Evolutionary conservation across 805 yeast species (phyloP).

Genomic region (Aciculoconidium aculeatum): DNA sequence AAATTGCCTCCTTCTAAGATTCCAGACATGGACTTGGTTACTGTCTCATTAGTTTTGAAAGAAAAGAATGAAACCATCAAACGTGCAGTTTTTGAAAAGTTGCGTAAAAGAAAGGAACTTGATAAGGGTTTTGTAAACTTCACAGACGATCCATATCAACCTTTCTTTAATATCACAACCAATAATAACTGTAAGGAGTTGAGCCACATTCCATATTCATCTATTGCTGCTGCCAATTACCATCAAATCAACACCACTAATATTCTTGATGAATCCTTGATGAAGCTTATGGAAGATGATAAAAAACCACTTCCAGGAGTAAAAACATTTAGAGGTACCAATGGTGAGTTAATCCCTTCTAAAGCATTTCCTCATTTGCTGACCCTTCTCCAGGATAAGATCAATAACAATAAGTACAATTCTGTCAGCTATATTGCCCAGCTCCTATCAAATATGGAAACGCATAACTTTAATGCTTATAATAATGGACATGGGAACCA

Average conservation of each 20-base stretch:
- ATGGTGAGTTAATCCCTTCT: slow-evolving; percentile 45
- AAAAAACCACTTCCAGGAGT: slow-evolving; percentile 40
- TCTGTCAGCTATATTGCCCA: slow-evolving; percentile 33
- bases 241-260: slow-evolving; percentile 62
- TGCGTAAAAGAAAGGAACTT: slow-evolving; percentile 63
- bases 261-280: slow-evolving; percentile 38
- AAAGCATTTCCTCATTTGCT: slow-evolving; percentile 45
- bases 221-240: slow-evolving; percentile 60
- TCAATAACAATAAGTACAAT: slow-evolving; percentile 15
- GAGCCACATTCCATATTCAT: slow-evolving; percentile 71
- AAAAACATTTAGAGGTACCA: slow-evolving; percentile 42
- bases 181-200: slow-evolving; percentile 47
- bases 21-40: slow-evolving; percentile 85
- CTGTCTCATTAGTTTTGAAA: slow-evolving; percentile 67
- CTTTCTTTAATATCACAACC: slow-evolving; percentile 63
- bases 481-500: slow-evolving; percentile 30
- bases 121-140: slow-evolving; percentile 76
- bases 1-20: slow-evolving; percentile 84
- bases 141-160: slow-evolving; percentile 82
- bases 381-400: slow-evolving; percentile 26
- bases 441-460: slow-evolving; percentile 33
- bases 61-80: slow-evolving; percentile 75
- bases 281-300: slow-evolving; percentile 40
- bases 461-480: slow-evolving; percentile 34
- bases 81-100: slow-evolving; percentile 79